A percentile compares a stretch with the other conserved stretches of the same genome.
Evolutionary conservation across 805 yeast genomes (phyloP).

Genomic region (Barnettozyma wickerhamii): DNA sequence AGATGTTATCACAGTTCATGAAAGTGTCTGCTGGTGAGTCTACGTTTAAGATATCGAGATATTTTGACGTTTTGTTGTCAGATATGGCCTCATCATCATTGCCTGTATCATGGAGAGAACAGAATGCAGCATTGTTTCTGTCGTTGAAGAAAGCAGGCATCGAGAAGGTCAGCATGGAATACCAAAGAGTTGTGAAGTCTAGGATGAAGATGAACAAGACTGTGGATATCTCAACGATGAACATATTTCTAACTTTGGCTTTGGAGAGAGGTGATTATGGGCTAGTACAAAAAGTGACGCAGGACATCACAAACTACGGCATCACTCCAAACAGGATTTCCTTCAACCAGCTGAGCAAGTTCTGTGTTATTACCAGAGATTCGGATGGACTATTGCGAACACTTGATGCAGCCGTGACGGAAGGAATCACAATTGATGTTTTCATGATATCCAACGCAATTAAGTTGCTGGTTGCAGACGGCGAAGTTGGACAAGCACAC

Average conservation of each 20-base stretch:
- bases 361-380: background rate
- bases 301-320: background rate
- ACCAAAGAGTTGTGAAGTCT: background rate
- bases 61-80: background rate
- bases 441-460: conserved; percentile 4
- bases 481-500: background rate
- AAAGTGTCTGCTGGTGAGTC: conserved; percentile 6
- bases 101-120: conserved; percentile 9
- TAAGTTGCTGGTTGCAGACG: background rate
- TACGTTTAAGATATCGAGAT: background rate
- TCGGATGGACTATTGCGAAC: background rate
- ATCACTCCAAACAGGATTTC: conserved; percentile 6
- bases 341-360: background rate
- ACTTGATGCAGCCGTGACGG: background rate
- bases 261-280: background rate
- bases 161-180: background rate
- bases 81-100: conserved; percentile 1
- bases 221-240: conserved; percentile 7
- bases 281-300: background rate
- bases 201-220: background rate
- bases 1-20: conserved; percentile 6
- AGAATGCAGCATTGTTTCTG: conserved; percentile 4
- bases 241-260: conserved; percentile 5
- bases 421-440: conserved; percentile 5
- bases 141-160: background rate